A percentile compares a stretch with the other conserved stretches of the same genome.
phyloP scores from a whole-genome alignment of 768 basidiomycete genomes.

The Trametes cubensis region DNA sequence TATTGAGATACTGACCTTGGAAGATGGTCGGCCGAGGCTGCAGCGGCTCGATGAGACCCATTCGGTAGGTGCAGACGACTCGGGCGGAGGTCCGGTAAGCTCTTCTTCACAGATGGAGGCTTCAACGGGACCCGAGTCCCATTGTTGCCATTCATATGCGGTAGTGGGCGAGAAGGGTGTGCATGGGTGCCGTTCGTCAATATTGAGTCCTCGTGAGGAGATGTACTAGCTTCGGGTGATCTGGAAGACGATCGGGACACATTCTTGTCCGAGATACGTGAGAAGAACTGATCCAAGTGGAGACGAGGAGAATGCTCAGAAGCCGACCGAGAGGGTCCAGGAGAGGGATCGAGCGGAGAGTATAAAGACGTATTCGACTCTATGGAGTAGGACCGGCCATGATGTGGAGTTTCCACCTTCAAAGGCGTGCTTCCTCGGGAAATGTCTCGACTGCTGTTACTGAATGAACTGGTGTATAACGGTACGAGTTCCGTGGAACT shows the following conservation, averaged over 20 bases:
- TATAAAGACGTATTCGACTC: slow-evolving; percentile 61
- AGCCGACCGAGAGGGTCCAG: slow-evolving; percentile 34
- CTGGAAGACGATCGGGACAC: slow-evolving; percentile 45
- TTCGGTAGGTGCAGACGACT: slow-evolving; percentile 43
- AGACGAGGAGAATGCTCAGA: slow-evolving; percentile 51
- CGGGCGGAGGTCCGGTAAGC: slow-evolving; percentile 80
- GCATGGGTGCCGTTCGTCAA: slow-evolving; percentile 49
- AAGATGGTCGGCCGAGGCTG: slow-evolving; percentile 43
- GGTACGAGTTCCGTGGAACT: slow-evolving; percentile 29
- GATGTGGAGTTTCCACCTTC: slow-evolving; percentile 13
- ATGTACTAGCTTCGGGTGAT: slow-evolving; percentile 57
- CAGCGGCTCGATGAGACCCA: slow-evolving; percentile 26
- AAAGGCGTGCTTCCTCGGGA: slow-evolving; percentile 14
- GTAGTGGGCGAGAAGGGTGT: slow-evolving; percentile 19
- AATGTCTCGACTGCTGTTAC: slow-evolving; percentile 2
- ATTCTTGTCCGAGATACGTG: slow-evolving; percentile 36
- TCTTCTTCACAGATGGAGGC: slow-evolving; percentile 60
- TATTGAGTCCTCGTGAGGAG: slow-evolving; percentile 59
- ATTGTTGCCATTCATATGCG: slow-evolving; percentile 15
- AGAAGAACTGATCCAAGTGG: slow-evolving; percentile 48
- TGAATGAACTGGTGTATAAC: neutral
- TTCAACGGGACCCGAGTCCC: slow-evolving; percentile 33
- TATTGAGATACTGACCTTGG: slow-evolving; percentile 47
- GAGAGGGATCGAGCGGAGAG: slow-evolving; percentile 38
- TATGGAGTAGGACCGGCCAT: slow-evolving; percentile 55